phyloP scores from a whole-genome alignment of 805 yeast species.

The Barnettozyma botsteinii region DNA sequence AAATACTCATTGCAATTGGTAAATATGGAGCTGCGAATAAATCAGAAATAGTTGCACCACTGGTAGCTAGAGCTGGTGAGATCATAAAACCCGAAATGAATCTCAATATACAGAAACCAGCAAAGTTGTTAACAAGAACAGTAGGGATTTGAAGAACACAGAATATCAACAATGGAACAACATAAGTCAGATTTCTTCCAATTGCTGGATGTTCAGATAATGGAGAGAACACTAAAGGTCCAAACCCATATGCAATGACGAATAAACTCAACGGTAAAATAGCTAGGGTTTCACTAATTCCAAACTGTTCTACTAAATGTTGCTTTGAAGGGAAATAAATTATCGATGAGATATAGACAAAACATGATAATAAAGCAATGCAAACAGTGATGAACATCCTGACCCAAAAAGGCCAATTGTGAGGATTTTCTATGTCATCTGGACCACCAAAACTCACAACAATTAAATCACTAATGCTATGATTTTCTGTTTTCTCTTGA shows the following conservation, averaged over 20 bases:
- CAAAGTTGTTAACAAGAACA: slow-evolving; percentile 45
- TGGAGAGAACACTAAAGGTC: slow-evolving; percentile 56
- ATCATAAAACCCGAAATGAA: slow-evolving; percentile 51
- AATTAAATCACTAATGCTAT: neutral
- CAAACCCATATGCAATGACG: slow-evolving; percentile 56
- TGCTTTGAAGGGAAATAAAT: slow-evolving; percentile 47
- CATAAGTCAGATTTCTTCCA: slow-evolving; percentile 49
- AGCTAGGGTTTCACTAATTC: slow-evolving; percentile 39
- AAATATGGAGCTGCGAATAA: slow-evolving; percentile 35
- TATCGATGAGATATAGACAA: slow-evolving; percentile 54
- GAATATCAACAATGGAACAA: slow-evolving; percentile 41
- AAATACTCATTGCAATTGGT: slow-evolving; percentile 43
- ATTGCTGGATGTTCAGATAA: slow-evolving; percentile 47
- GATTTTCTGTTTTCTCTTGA: too few relatives aligned
- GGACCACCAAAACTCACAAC: slow-evolving; percentile 1
- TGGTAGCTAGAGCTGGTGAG: slow-evolving; percentile 52
- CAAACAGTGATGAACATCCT: slow-evolving; percentile 35
- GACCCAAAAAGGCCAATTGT: slow-evolving; percentile 44
- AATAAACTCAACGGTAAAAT: slow-evolving; percentile 48
- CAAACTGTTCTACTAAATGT: slow-evolving; percentile 39
- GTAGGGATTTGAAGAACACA: slow-evolving; percentile 50
- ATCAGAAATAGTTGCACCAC: slow-evolving; percentile 54
- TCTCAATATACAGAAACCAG: slow-evolving; percentile 44
- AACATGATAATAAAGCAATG: slow-evolving; percentile 41
- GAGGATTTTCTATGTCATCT: slow-evolving; percentile 50